phyloP scores from a whole-genome alignment of 2,329 filamentous ascomycete species.

The Pseudogymnoascus pannorum region DNA sequence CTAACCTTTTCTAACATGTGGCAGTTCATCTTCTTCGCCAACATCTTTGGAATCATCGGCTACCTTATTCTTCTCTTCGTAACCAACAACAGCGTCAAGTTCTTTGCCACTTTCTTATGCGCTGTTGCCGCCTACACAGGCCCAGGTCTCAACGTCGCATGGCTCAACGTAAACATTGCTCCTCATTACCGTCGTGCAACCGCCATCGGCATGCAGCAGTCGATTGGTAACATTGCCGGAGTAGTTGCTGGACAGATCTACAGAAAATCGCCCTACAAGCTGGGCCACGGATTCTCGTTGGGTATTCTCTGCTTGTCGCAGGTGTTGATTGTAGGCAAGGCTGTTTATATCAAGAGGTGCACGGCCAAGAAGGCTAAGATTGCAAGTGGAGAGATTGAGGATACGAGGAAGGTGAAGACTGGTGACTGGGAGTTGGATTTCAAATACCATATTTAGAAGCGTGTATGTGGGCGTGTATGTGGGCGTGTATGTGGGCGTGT shows the following conservation, averaged over 20 bases:
- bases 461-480: neutral
- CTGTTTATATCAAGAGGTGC: constrained; percentile 36
- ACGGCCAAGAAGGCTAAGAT: constrained; percentile 36
- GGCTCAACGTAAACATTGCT: constrained; percentile 13
- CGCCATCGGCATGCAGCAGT: constrained; percentile 39
- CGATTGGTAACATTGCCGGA: constrained; percentile 8
- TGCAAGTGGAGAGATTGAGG: constrained; percentile 35
- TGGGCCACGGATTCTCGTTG: constrained; percentile 20
- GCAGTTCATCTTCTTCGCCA: constrained; percentile 31
- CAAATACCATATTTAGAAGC: constrained; percentile 32
- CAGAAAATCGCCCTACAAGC: constrained; percentile 22
- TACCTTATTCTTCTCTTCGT: constrained; percentile 43
- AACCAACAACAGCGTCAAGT: constrained; percentile 41
- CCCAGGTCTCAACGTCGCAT: constrained; percentile 17
- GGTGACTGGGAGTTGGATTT: constrained; percentile 43
- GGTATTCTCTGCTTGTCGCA: constrained; percentile 13
- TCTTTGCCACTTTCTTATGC: constrained; percentile 42
- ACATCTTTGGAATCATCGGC: constrained; percentile 40
- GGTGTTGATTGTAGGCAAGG: constrained; percentile 33
- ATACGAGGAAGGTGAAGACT: constrained; percentile 37
- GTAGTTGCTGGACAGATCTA: constrained; percentile 30
- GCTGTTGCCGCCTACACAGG: constrained; percentile 10
- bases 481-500: too few relatives aligned
- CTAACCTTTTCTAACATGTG: neutral
- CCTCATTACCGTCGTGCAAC: constrained; percentile 40